These are phyloP conservation scores for Discostella stelligeroides DNA, from an alignment of 108 stramenopile species.

Conservation along the genomic window DNA sequence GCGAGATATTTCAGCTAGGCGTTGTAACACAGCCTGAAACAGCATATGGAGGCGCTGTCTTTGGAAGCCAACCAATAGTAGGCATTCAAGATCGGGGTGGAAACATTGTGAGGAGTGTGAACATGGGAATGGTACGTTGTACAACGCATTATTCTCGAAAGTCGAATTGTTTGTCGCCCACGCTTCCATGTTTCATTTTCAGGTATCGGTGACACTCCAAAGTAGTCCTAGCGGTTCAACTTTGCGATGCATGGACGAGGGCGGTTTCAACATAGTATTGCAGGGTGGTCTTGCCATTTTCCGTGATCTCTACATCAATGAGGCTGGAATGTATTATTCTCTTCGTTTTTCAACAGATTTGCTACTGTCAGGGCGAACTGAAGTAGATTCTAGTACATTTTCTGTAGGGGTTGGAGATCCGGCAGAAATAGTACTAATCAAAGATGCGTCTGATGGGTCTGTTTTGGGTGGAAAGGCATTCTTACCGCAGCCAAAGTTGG, in stretches of 20 bases:
- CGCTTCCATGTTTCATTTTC: not conserved
- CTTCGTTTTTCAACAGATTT: slow-evolving; percentile 49
- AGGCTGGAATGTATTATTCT: slow-evolving; percentile 38
- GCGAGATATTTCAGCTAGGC: slow-evolving; percentile 33
- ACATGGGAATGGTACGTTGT: slow-evolving; percentile 38
- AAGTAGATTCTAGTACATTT: slow-evolving; percentile 38
- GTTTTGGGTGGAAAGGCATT: slow-evolving; percentile 53
- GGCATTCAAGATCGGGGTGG: slow-evolving; percentile 53
- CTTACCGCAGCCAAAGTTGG: slow-evolving; percentile 38
- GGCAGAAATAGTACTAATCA: slow-evolving; percentile 17
- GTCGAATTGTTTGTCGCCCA: not conserved
- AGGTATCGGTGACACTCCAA: slow-evolving; percentile 24
- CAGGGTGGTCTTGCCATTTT: slow-evolving; percentile 41
- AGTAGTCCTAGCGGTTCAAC: slow-evolving; percentile 15
- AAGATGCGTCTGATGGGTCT: slow-evolving; percentile 36
- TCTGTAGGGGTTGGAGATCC: slow-evolving; percentile 43
- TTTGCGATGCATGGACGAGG: slow-evolving; percentile 17
- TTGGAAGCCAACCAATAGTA: slow-evolving; percentile 44
- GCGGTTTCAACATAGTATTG: slow-evolving; percentile 18
- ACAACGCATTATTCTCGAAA: not conserved
- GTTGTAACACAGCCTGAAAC: slow-evolving; percentile 36
- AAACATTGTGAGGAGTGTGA: slow-evolving; percentile 40
- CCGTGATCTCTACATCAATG: slow-evolving; percentile 36
- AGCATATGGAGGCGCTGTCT: slow-evolving; percentile 47
- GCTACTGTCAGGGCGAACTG: slow-evolving; percentile 24